Conservation (phyloP, 2,329 filamentous ascomycete genomes). For the Hansfordia pulvinata region DNA sequence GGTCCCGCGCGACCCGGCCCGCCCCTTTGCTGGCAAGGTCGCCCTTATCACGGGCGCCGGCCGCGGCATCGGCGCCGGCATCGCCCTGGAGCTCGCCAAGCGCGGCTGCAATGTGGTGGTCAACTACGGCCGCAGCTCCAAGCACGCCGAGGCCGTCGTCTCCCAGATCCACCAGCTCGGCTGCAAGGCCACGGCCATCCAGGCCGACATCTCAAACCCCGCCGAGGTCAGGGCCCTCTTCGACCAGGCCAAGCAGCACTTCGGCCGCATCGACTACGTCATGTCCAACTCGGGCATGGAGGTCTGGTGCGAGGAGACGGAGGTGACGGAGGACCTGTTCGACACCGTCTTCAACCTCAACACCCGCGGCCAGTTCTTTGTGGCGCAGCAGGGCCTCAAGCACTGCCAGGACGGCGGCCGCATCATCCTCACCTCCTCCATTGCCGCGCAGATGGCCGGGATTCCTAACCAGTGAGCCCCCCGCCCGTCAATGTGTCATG, state of each 20-base stretch:
- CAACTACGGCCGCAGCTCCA: slow-evolving; percentile 48
- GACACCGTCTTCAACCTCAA: slow-evolving; percentile 62
- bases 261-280: slow-evolving; percentile 58
- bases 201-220: slow-evolving; percentile 51
- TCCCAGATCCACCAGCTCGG: slow-evolving; percentile 39
- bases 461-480: slow-evolving; percentile 58
- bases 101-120: slow-evolving; percentile 52
- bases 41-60: slow-evolving; percentile 52
- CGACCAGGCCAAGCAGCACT: slow-evolving; percentile 48
- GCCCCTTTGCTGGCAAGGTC: slow-evolving; percentile 34
- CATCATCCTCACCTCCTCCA: slow-evolving; percentile 60
- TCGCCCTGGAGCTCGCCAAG: slow-evolving; percentile 52
- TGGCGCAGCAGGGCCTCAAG: slow-evolving; percentile 62
- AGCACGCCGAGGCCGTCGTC: slow-evolving; percentile 43
- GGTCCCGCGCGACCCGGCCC: slow-evolving; percentile 13
- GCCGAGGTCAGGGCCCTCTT: slow-evolving; percentile 49
- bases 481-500: too few relatives aligned
- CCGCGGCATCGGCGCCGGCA: slow-evolving; percentile 53
- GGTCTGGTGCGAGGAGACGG: slow-evolving; percentile 55
- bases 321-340: slow-evolving; percentile 57
- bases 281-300: slow-evolving; percentile 62
- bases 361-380: slow-evolving; percentile 62
- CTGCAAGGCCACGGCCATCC: slow-evolving; percentile 41
- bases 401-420: slow-evolving; percentile 56
- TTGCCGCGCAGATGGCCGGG: slow-evolving; percentile 51